Evolutionary conservation across 2,329 filamentous ascomycete genomes (phyloP), one percentile per base, ranked within the genome.

Genomic region (Fusarium sp.): DNA sequence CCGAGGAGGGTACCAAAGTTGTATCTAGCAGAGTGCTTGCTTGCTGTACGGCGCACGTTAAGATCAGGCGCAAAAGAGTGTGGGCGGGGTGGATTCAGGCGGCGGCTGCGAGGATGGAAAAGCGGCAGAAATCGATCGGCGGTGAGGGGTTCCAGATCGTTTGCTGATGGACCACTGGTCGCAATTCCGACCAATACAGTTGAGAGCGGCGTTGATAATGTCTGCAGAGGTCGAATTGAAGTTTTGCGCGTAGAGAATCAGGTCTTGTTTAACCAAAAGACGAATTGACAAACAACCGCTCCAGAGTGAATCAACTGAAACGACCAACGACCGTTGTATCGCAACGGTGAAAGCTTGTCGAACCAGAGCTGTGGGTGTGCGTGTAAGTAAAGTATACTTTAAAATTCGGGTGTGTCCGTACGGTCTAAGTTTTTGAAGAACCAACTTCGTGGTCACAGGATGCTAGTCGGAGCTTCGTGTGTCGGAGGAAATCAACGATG

Each of bases 61-160:
- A 74, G 74, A 77, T 78, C 76, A 77, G 76, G 76, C 75, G 76
- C 70, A 78, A 78, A 77, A 72, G 64, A 73, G 73, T 73, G 74
- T 75, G 73, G 64, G 68, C 64, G 72, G 72, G 72, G 66, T 68
- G 72, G 74, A 60, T 74, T 74, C 68, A 68, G 72, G 72, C 72
- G 67, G 68, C 71, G 65, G 71, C 30, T 66, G 72, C 62, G 68
- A 73, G 66, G 72, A 74, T 61, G 72, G 70, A 68, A 73, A 59
- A 64, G 62, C 72, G 76, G 74, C 75, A 78, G 76, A 78, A 77
- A 75, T 73, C 68, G 76, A 78, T 78, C 76, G 74, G 76, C 76
- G 76, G 76, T 78, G 76, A 78, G 75, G 76, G 74, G 76, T 71
- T 74, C 76, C 74, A 77, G 76, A 78, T 78, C 74, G 72, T 75